Conservation (phyloP, 2,329 filamentous ascomycete species). For the Penicillium janthinellum region DNA sequence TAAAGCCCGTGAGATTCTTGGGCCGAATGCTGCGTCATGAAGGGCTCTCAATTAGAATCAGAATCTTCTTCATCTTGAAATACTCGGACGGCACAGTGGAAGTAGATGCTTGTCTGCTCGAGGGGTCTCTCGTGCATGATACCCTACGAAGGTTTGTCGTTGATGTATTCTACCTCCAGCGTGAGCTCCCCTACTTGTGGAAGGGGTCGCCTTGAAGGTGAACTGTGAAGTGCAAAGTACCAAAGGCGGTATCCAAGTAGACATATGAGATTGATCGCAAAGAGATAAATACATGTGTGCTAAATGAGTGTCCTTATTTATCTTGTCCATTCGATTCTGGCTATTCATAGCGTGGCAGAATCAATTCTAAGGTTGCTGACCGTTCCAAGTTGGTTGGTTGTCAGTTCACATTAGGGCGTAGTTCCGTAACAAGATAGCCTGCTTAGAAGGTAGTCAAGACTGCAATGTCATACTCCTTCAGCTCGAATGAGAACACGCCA, state of each 20-base stretch:
- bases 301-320: neutral
- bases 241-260: neutral
- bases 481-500: neutral
- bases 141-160: neutral
- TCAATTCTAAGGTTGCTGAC: neutral
- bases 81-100: conserved; percentile 8
- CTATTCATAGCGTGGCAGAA: neutral
- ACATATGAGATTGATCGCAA: neutral
- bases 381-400: neutral
- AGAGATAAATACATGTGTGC: neutral
- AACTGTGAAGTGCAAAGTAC: neutral
- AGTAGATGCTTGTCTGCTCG: neutral
- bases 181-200: neutral
- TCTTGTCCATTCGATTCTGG: neutral
- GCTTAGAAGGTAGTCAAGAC: neutral
- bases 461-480: neutral
- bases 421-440: neutral
- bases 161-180: neutral
- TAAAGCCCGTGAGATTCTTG: conserved; percentile 13
- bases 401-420: neutral
- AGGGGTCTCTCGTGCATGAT: neutral
- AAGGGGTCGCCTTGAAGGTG: neutral
- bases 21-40: conserved; percentile 3
- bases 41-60: too few species aligned
- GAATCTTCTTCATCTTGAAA: neutral